phyloP scores from a whole-genome alignment of 2,329 filamentous ascomycete genomes.

The Pyrenophora tritici-repentis region DNA sequence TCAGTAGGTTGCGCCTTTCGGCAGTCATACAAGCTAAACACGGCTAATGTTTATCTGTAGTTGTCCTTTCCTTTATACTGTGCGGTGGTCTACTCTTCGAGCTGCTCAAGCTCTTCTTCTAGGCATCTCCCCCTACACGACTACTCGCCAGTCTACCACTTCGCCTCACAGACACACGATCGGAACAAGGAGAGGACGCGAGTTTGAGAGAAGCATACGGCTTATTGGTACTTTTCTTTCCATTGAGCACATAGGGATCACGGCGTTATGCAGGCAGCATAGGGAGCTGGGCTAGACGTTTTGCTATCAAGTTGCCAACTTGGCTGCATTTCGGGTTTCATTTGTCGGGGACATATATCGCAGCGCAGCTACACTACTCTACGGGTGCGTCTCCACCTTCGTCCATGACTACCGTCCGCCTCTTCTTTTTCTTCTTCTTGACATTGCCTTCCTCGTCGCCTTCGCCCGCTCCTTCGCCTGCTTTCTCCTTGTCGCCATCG shows the following conservation, averaged over 20 bases:
- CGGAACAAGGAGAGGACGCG: neutral
- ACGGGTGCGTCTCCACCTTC: conserved; percentile 19
- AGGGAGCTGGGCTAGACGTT: neutral
- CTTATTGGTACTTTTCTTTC: neutral
- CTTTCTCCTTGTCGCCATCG: conserved; percentile 21
- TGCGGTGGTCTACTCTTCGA: conserved; percentile 66
- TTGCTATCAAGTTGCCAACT: conserved; percentile 2
- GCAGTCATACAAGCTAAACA: neutral
- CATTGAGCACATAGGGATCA: conserved; percentile 4
- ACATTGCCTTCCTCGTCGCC: conserved; percentile 42
- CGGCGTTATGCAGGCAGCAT: conserved; percentile 4
- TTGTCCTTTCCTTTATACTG: conserved; percentile 66
- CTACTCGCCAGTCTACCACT: no score
- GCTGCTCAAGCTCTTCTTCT: conserved; percentile 56
- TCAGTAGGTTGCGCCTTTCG: conserved; percentile 56
- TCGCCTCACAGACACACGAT: no score
- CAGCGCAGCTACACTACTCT: conserved; percentile 10
- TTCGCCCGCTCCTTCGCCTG: conserved; percentile 20
- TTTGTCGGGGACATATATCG: neutral
- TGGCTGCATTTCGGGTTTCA: neutral
- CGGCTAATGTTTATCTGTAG: conserved; percentile 44
- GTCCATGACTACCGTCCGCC: conserved; percentile 43
- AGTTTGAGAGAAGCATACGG: neutral
- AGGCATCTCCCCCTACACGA: neutral
- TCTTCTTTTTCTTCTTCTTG: conserved; percentile 52